A percentile compares a stretch with the other conserved stretches of the same genome.
phyloP scores from a whole-genome alignment of 345 rosid species.

The Salix arbutifolia region DNA sequence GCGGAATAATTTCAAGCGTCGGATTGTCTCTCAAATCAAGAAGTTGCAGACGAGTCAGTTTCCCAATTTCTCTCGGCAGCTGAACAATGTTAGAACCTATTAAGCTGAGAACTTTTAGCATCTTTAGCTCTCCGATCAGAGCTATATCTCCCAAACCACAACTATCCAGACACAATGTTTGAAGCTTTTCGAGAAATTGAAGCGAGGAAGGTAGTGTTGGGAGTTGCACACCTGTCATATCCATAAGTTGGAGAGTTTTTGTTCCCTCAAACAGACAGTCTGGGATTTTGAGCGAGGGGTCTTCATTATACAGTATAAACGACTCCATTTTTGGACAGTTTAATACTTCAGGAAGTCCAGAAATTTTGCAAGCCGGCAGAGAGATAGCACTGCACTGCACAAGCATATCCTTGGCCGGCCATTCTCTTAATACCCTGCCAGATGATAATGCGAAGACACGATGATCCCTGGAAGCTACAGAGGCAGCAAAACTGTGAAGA shows the following conservation, averaged over 20 bases:
- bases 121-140: slow-evolving; percentile 4
- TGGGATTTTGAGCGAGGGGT: too few species aligned
- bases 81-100: background rate
- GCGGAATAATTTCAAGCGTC: too few species aligned
- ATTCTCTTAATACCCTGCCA: too few species aligned
- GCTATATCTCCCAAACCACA: slow-evolving; percentile 3
- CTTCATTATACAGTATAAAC: too few species aligned
- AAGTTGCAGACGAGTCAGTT: slow-evolving; percentile 2
- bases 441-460: background rate
- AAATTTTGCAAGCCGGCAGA: too few species aligned
- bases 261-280: too few species aligned
- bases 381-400: too few species aligned
- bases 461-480: slow-evolving; percentile 10
- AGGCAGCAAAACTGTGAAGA: slow-evolving; percentile 9
- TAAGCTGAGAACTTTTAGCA: slow-evolving; percentile 20
- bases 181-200: slow-evolving; percentile 4
- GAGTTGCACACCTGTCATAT: slow-evolving; percentile 1
- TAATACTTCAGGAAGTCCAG: too few species aligned
- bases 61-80: slow-evolving; percentile 1
- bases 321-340: too few species aligned
- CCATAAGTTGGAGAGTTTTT: slow-evolving; percentile 7
- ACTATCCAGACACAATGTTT: slow-evolving; percentile 10
- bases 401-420: too few species aligned
- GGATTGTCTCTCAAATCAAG: background rate
- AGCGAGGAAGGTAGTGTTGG: slow-evolving; percentile 7